Percentiles rank a stretch among this genome's conserved stretches.
Evolutionary conservation across 2,329 filamentous ascomycete genomes (phyloP).

Genomic region (Colletotrichum sp.): DNA sequence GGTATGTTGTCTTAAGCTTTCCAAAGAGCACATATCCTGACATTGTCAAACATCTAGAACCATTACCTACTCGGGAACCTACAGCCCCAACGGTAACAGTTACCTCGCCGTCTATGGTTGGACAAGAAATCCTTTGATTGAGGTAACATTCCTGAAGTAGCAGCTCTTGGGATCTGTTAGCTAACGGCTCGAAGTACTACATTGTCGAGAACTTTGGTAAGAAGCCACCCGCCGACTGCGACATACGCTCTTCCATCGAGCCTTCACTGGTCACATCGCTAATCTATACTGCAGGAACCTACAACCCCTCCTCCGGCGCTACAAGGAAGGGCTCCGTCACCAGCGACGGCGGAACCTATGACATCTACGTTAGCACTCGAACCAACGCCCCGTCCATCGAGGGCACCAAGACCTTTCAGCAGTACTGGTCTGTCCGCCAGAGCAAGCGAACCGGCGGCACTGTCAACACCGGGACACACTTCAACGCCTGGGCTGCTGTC

Average conservation of each 20-base stretch:
- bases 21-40: too few species aligned
- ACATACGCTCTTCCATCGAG: too few species aligned
- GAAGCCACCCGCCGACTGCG: too few species aligned
- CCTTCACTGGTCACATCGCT: too few species aligned
- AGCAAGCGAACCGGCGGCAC: conserved; percentile 56
- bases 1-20: conserved; percentile 26
- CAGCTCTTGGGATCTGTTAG: not conserved
- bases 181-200: not conserved
- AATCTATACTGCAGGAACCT: not conserved
- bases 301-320: conserved; percentile 15
- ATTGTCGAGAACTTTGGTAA: conserved; percentile 14
- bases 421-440: conserved; percentile 55
- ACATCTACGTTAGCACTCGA: conserved; percentile 53
- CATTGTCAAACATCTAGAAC: not conserved
- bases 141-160: not conserved
- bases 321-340: conserved; percentile 54
- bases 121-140: conserved; percentile 32
- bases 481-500: conserved; percentile 55
- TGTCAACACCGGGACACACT: conserved; percentile 57
- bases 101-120: conserved; percentile 45
- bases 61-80: conserved; percentile 41
- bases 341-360: conserved; percentile 56
- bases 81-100: conserved; percentile 40
- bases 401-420: conserved; percentile 58
- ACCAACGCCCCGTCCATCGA: conserved; percentile 57